These are phyloP conservation scores for Thielaviopsis euricoi DNA, from an alignment of 2,329 filamentous ascomycete species.

Conservation along the genomic window DNA sequence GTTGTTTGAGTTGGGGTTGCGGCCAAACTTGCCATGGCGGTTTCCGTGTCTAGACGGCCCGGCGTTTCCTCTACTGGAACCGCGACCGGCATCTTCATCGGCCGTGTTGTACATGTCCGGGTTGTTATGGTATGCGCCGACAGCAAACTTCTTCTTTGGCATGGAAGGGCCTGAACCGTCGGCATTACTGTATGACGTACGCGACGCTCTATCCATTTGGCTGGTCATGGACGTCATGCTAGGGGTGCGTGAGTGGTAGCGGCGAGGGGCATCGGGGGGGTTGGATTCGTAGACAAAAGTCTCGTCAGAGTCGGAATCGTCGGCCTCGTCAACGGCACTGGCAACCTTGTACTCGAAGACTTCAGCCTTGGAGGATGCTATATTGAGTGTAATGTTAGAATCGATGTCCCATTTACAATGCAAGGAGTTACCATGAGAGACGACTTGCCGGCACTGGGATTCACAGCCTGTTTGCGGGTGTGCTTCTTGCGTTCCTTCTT, in stretches of 20 bases:
- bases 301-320: constrained; percentile 94
- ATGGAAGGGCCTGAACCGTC: constrained; percentile 36
- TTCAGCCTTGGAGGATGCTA: constrained; percentile 87
- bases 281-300: constrained; percentile 99
- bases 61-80: constrained; percentile 40
- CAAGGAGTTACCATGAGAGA: too few relatives aligned
- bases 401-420: too few relatives aligned
- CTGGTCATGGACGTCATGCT: constrained; percentile 76
- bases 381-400: constrained; percentile 15
- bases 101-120: constrained; percentile 32
- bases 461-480: constrained; percentile 59
- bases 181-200: constrained; percentile 50
- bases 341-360: constrained; percentile 96
- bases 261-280: constrained; percentile 54
- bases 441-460: constrained; percentile 57
- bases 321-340: constrained; percentile 85
- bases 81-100: constrained; percentile 51
- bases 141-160: constrained; percentile 82
- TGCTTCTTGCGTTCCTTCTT: constrained; percentile 82
- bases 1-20: constrained; percentile 47
- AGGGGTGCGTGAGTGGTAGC: constrained; percentile 86
- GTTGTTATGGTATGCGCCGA: constrained; percentile 56
- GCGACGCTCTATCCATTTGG: constrained; percentile 42
- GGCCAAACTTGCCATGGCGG: constrained; percentile 58
- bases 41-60: constrained; percentile 41